These are phyloP conservation scores for Eucalyptus curtisii DNA, from an alignment of 345 rosid genomes.

Conservation along the genomic window DNA sequence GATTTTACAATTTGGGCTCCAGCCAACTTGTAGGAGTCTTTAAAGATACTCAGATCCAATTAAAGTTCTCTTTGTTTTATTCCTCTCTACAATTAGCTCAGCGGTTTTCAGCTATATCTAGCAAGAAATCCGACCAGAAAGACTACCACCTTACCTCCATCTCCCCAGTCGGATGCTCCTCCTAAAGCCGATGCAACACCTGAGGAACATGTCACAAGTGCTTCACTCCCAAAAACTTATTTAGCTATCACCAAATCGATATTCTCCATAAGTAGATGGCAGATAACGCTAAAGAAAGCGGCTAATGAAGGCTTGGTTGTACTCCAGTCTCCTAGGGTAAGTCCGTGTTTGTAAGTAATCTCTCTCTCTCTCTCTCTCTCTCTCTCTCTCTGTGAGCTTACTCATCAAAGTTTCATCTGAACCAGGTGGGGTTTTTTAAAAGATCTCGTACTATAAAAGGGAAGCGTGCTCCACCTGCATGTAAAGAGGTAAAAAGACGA, in stretches of 20 bases:
- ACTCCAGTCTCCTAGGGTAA: background rate
- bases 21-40: background rate
- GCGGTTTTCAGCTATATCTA: background rate
- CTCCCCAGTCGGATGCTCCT: background rate
- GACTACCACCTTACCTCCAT: background rate
- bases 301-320: background rate
- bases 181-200: background rate
- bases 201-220: background rate
- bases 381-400: background rate
- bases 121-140: background rate
- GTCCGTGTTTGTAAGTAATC: background rate
- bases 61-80: background rate
- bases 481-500: slow-evolving; percentile 48
- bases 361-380: background rate
- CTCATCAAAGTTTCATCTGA: background rate
- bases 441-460: slow-evolving; percentile 75
- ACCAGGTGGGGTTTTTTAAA: slow-evolving; percentile 75
- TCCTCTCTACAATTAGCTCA: background rate
- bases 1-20: background rate
- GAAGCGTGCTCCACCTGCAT: slow-evolving; percentile 51
- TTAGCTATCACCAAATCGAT: background rate
- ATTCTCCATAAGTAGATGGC: background rate
- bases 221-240: background rate
- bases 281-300: background rate
- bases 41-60: background rate